Evolutionary conservation across 2,329 filamentous ascomycete species (phyloP).

Genomic region (Aaosphaeria pasadenensis): DNA sequence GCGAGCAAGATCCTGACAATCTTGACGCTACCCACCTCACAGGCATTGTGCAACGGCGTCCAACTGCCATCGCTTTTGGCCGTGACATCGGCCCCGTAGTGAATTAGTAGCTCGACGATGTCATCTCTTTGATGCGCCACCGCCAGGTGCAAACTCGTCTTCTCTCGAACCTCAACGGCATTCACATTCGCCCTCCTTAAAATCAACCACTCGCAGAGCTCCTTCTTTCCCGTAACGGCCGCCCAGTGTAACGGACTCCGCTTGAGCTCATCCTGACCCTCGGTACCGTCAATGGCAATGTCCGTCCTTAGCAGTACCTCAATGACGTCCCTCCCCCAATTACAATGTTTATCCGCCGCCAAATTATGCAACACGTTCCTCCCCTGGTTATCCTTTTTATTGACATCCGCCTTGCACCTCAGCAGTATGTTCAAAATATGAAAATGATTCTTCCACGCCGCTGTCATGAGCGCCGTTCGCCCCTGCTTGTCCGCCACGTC

Average conservation of each 20-base stretch:
- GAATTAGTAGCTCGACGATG: conserved; percentile 31
- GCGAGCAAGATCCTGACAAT: conserved; percentile 27
- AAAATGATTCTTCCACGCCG: conserved; percentile 32
- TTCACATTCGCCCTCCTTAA: conserved; percentile 32
- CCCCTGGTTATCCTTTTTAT: conserved; percentile 31
- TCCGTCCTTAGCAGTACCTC: conserved; percentile 38
- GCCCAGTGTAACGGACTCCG: conserved; percentile 59
- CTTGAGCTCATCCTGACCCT: conserved; percentile 44
- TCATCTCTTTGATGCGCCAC: conserved; percentile 33
- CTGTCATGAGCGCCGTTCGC: conserved; percentile 37
- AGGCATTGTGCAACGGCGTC: conserved; percentile 35
- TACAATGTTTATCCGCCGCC: conserved; percentile 42
- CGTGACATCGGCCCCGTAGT: conserved; percentile 28
- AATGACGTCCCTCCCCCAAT: conserved; percentile 48
- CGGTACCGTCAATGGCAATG: conserved; percentile 40
- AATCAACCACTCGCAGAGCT: conserved; percentile 49
- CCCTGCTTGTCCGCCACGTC: conserved; percentile 35
- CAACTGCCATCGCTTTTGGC: conserved; percentile 34
- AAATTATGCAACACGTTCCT: conserved; percentile 37
- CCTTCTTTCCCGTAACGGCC: conserved; percentile 54
- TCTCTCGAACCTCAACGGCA: conserved; percentile 31
- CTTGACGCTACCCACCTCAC: conserved; percentile 28
- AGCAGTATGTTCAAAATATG: conserved; percentile 36
- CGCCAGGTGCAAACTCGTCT: conserved; percentile 35
- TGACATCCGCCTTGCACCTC: conserved; percentile 36